Evolutionary conservation across 495 filamentous ascomycete species (phyloP), one percentile per base, ranked within the genome.

Genomic region (Penicillium manginii): DNA sequence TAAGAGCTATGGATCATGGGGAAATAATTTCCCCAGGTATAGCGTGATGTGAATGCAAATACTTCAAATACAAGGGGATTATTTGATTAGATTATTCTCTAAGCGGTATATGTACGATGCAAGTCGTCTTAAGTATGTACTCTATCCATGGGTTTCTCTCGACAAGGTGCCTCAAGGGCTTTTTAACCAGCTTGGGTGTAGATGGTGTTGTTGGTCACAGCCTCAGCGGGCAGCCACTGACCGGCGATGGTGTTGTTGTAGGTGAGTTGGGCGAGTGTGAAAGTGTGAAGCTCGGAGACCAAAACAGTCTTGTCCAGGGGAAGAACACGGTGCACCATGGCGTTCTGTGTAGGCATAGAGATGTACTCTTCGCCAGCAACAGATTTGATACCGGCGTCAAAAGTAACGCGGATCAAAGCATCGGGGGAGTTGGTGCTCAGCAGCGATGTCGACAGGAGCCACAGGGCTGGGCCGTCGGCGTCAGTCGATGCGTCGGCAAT

Each of bases 401-500:
- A 65, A 9, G 59, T 62, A 12, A 65, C 63, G 29, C 63, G 63
- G 52, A 65, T 59, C 46, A 65, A 43, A 15, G 63, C 63, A 54
- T 65, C 63, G 18, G 63, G 55, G n/a, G 63, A 65, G n/a, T 62
- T 39, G 22, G 3, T 62, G 63, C 63, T 65, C 22, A 65, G 63
- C 19, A 65, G 59, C 37, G 63, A 65, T n/a, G 63, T 65, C 1
- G 63, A 62, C 63, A 65, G 21, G 26, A 62, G 56, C 63, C 63
- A 65, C 55, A 65, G 37, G 48, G 63, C 63, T 5, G 63, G 63
- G 23, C 59, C 63, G 11, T 47, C 63, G n/a, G 51, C 51, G 3
- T 31, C 47, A 37, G 51, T 62, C 32, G 63, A 65, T 0, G 63
- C 63, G 52, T 65, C 63, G 11, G 63, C 63, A 40, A 65, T 53